Evolutionary conservation across 148 eudicot species (phyloP).

Genomic region (Drosera capensis): DNA sequence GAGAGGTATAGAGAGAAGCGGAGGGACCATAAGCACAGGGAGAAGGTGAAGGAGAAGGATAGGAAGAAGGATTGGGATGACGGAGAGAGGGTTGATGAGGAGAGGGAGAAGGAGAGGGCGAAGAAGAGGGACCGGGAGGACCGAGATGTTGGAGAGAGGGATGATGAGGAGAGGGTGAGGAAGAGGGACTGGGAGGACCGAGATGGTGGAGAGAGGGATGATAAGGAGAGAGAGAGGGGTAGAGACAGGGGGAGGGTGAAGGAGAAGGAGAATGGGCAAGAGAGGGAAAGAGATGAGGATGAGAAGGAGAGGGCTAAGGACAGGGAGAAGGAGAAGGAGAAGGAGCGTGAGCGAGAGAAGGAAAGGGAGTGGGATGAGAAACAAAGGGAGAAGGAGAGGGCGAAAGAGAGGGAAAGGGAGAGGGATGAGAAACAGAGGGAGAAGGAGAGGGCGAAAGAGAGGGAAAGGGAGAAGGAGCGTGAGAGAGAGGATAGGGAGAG

Average conservation of each 20-base stretch:
- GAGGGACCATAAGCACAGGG: constrained; percentile 22
- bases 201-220: too few species aligned
- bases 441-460: neutral
- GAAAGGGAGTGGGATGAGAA: constrained; percentile 9
- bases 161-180: too few species aligned
- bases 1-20: constrained; percentile 15
- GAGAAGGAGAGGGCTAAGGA: constrained; percentile 5
- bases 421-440: constrained; percentile 7
- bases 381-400: constrained; percentile 14
- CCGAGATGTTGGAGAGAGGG: too few species aligned
- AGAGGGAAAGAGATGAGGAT: too few species aligned
- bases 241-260: constrained; percentile 15
- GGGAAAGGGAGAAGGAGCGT: constrained; percentile 2
- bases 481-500: neutral
- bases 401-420: constrained; percentile 7
- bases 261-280: constrained; percentile 8
- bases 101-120: too few species aligned
- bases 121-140: too few species aligned
- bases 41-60: constrained; percentile 17
- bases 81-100: too few species aligned
- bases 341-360: constrained; percentile 10
- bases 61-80: too few species aligned
- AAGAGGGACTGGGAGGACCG: too few species aligned
- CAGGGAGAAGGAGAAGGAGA: constrained; percentile 3
- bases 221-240: constrained; percentile 5